Base-by-base conservation (phyloP, 306 rosid genomes). In the Macrotyloma uniflorum region DNA sequence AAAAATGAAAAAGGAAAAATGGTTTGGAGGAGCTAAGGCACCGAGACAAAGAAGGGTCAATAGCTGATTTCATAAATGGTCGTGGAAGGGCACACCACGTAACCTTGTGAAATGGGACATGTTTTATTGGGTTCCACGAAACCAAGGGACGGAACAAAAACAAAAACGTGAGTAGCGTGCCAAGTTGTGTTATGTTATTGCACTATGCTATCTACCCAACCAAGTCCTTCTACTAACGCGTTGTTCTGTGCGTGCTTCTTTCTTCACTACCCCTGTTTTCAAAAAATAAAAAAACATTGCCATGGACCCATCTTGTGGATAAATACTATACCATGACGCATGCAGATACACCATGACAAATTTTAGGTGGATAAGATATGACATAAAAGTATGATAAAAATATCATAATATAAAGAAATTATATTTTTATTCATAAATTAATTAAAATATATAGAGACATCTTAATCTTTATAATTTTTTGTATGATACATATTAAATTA, bases 101-200 rank as follows among this genome's bases (percentile, higher is more conserved):
- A 49, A 71, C 58, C 26, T 62, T 72, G 83, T n/a, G 46, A 33
- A 33, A 12, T 20, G 23, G 13, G 14, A 53, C 26, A 53, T 20
- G 1, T 6, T 10, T 42, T 42, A 42, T 3, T 11, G 14, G 64
- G 35, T 53, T 53, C 61, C 30, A 53, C 61, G 28, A 51, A 51
- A 51, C 14, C 19, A 54, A 50, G 1, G 5, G 61, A 57, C 8
- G 6, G 15, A 14, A 72, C 24, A 22, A 54, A 72, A 14, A 72
- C 24, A 22, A 54, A 72, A 66, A 80, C 84, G 79, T 79, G 83
- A 19, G 67, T 38, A 59, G 38, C 59, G 79, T 79, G 79, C 61
- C 28, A 26, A 13, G 47, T 42, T 42, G 47, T 42, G 47, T 4
- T 42, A 12, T 11, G 46, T 40, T 36, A 40, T 11, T 0, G 13